Evolutionary conservation across 768 basidiomycete genomes (phyloP), one percentile per base, ranked within the genome.

Genomic region (Xerocomellus amylosporus): DNA sequence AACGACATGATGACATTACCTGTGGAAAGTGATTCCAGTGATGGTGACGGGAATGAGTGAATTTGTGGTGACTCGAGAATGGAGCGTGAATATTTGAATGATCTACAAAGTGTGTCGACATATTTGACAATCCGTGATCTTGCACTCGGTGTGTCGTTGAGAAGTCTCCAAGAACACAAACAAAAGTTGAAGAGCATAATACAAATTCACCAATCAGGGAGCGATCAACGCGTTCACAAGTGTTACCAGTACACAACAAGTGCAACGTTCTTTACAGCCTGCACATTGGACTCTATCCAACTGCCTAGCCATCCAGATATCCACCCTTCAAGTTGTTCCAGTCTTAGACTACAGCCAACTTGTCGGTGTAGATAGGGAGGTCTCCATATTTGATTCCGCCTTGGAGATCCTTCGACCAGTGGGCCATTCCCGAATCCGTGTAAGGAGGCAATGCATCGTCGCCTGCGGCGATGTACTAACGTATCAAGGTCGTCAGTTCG

Each of bases 1-100:
- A 89, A 90, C 58, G 86, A 87, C 61, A 76, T 88, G 79, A 82
- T 88, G 77, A 86, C 84, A 2, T 62, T 87, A 10, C 72, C 73
- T 31, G 71, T 69, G 34, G 75, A 55, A 28, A 41, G n/a, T 5
- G 66, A 63, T 44, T 39, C 51, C 4, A 24, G 39, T 17, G 51
- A 56, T 13, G 53, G 33, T 15, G 56, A 58, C 2, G 56, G 8
- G 4, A 19, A 51, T 0, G 60, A 60, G 15, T 64, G 46, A 57
- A 43, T 42, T 5, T 5, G 5, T 26, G 8, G 34, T 42, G 47
- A 28, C 24, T 34, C 10, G 40, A 10, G 49, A 43, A 17, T 43
- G 28, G 22, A 41, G 19, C 26, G 8, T 31, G 39, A 17, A 53
- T 19, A 22, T 31, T 5, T 15, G 31, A 52, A 39, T 30, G 54